Evolutionary conservation across 1,284 basidiomycete species (phyloP), one percentile per base, ranked within the genome.

Genomic region (Irpex sp.): DNA sequence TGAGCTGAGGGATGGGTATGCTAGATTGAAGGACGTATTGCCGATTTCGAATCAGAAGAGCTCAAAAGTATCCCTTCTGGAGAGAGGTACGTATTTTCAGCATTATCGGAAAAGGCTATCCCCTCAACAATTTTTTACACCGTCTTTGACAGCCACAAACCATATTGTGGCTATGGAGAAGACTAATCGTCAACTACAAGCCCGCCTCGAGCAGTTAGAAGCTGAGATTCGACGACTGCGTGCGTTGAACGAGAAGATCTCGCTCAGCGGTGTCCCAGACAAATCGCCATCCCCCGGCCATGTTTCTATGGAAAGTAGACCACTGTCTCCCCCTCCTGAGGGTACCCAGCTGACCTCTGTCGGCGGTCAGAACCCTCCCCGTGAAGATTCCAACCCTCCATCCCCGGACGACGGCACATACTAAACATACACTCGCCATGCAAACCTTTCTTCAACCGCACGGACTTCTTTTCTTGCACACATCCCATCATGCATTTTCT

Each of bases 31-130:
- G 77, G 92, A 93, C 65, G 90, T 90, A 31, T 80, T 95, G 4
- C 93, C 93, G 1, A 82, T 88, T 55, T 91, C 90, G 13, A 93
- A 92, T 75, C 92, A 94, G 80, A 92, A 94, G 77, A 88, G 88
- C 72, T 93, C 90, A 79, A 95, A 95, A 75, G 89, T 93, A n/a
- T 90, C 87, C 35, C 77, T 95, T 60, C 80, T 95, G 62, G 93
- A 95, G 76, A 83, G 94, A 81, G 92, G 92, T 93, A 70, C 65
- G 83, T 75, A 50, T 60, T 43, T 49, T 35, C 61, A 62, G 67
- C 19, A 43, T 64, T 49, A 43, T 43, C 31, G 26, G 46, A 49
- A 31, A 37, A 17, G 4, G 47, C 26, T 33, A 31, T 62, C 13
- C 47, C 26, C 50, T 65, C 67, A 55, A 50, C 51, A 31, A 58